Evolutionary conservation across 805 yeast genomes (phyloP), one percentile per base, ranked within the genome.

Genomic region (Metschnikowia orientalis): DNA sequence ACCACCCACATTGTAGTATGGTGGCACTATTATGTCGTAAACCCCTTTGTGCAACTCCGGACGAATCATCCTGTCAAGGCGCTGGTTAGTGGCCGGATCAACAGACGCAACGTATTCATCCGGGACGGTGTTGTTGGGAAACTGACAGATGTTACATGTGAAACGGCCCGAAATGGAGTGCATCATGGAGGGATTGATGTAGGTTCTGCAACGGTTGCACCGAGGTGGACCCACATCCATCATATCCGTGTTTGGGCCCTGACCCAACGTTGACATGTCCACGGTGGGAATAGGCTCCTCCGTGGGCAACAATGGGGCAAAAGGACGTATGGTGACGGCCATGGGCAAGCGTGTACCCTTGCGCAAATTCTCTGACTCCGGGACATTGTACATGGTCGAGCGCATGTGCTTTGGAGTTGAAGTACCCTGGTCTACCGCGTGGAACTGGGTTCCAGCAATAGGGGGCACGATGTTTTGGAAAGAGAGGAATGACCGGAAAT

Each of bases 151-250:
- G 57, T 90, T 90, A 67, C 98, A 92, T 8, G 75, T 67, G 57
- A 86, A 83, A 37, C 61, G 65, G 26, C 78, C 73, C 17, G 79
- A 79, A 34, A 70, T 71, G 5, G 75, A 69, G 44, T 76, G 79
- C 40, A 73, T 79, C 78, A 84, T 81, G 12, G 79, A 74, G 3
- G 97, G 94, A 54, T 90, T 92, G 41, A 88, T 69, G 56, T 88
- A 92, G 1, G 95, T 76, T 35, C 96, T 75, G 61, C 99, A 92
- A 41, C 97, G 79, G 45, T 77, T 74, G 60, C 99, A 92, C 46
- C 99, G 74, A 20, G 94, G 80, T 0, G 95, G 95, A 1, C 87
- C 86, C 15, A 54, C 48, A 31, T 61, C 69, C 26, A 53, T 42
- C 1, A 54, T 52, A 37, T 52, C 56, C 9, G 34, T 21, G 18